Evolutionary conservation across 345 rosid species (phyloP).

Genomic region (Carallia pectinifolia): DNA sequence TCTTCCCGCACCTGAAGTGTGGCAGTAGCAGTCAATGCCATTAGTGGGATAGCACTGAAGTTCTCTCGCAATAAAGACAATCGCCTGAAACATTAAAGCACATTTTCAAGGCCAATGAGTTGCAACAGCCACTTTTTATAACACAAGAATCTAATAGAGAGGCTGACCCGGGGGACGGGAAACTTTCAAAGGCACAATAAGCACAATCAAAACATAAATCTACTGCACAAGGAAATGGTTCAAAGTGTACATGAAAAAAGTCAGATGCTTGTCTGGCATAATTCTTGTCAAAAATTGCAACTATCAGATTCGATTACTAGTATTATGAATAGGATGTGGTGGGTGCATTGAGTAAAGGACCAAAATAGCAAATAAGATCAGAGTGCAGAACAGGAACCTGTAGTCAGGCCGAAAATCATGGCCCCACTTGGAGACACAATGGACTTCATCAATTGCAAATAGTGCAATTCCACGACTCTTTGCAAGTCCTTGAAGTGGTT

Average conservation of each 20-base stretch:
- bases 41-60: conserved; percentile 69
- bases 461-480: conserved; percentile 69
- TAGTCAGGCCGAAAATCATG: conserved; percentile 89
- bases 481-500: conserved; percentile 74
- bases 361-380: not conserved
- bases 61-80: conserved; percentile 65
- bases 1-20: conserved; percentile 69
- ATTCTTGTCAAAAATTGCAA: no score
- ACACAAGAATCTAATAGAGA: no score
- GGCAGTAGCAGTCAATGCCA: conserved; percentile 97
- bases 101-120: not conserved
- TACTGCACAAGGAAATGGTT: no score
- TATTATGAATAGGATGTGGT: no score
- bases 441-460: conserved; percentile 91
- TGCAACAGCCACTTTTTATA: no score
- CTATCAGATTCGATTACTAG: no score
- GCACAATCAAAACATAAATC: not conserved
- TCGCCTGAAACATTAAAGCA: conserved; percentile 46
- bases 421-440: conserved; percentile 96
- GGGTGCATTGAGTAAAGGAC: no score
- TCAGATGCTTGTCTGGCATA: no score
- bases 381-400: conserved; percentile 39
- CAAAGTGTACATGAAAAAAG: no score
- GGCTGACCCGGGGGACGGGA: no score
- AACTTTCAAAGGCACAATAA: not conserved